Conservation (phyloP, 2,329 filamentous ascomycete genomes). For the Fragosphaeria purpurea region DNA sequence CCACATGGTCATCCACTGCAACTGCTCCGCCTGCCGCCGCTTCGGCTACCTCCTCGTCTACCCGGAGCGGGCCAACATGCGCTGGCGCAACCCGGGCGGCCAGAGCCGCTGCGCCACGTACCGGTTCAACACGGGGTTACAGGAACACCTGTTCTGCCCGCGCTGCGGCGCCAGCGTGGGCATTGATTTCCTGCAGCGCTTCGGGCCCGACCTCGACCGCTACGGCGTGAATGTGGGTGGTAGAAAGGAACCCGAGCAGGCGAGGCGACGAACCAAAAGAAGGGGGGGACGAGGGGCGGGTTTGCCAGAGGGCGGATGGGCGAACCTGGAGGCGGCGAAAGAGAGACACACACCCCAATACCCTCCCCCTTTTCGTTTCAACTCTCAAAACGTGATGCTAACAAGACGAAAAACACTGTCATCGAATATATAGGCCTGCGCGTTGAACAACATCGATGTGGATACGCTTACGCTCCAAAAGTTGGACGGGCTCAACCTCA, state of each 20-base stretch:
- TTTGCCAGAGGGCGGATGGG: too few relatives aligned
- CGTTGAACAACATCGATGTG: slow-evolving; percentile 31
- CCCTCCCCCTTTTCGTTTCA: too few relatives aligned
- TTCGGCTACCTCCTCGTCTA: slow-evolving; percentile 42
- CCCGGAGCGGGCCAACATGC: slow-evolving; percentile 27
- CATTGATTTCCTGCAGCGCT: slow-evolving; percentile 31
- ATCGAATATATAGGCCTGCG: slow-evolving; percentile 11
- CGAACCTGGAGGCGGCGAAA: too few relatives aligned
- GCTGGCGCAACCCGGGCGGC: slow-evolving; percentile 27
- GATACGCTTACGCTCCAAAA: slow-evolving; percentile 26
- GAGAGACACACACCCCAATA: too few relatives aligned
- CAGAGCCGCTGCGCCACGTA: slow-evolving; percentile 27
- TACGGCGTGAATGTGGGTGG: slow-evolving; percentile 34
- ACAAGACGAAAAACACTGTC: too few relatives aligned
- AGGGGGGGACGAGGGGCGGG: too few relatives aligned
- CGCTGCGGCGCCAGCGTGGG: slow-evolving; percentile 36
- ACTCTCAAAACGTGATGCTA: too few relatives aligned
- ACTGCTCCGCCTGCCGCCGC: slow-evolving; percentile 43
- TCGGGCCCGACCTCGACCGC: slow-evolving; percentile 15
- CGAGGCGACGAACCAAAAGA: too few relatives aligned
- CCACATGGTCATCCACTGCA: slow-evolving; percentile 37
- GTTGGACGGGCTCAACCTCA: slow-evolving; percentile 24
- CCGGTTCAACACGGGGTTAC: slow-evolving; percentile 36
- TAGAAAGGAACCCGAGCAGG: slow-evolving; percentile 22
- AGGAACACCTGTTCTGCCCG: slow-evolving; percentile 39